A percentile compares a stretch with the other conserved stretches of the same genome.
Conservation (phyloP, 2,329 filamentous ascomycete genomes). For the Talaromyces rugulosus region DNA sequence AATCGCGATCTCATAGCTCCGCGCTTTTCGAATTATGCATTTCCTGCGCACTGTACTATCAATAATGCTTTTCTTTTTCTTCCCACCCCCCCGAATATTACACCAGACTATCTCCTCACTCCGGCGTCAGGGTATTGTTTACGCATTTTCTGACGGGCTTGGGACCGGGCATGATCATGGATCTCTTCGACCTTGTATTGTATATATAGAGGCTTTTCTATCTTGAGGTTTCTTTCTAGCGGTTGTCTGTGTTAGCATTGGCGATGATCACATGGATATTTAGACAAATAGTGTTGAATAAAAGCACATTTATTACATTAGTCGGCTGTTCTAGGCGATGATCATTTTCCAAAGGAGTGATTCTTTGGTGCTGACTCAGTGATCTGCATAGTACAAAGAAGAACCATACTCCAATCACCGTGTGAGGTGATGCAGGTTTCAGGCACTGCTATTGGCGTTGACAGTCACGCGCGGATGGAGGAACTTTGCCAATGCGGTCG, state of each 20-base stretch:
- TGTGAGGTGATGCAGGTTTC: background rate
- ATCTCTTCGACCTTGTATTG: constrained; percentile 31
- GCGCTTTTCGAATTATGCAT: background rate
- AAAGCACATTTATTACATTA: constrained; percentile 6
- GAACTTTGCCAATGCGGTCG: background rate
- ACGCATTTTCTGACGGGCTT: constrained; percentile 39
- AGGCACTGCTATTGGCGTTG: background rate
- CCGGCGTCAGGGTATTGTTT: constrained; percentile 39
- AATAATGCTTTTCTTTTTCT: constrained; percentile 11
- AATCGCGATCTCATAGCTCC: constrained; percentile 11
- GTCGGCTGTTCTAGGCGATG: no score
- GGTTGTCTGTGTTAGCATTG: constrained; percentile 13
- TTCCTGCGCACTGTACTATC: constrained; percentile 19
- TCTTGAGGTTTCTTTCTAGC: constrained; percentile 9
- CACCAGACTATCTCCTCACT: constrained; percentile 36
- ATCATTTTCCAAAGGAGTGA: background rate
- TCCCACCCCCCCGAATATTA: constrained; percentile 23
- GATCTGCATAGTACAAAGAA: background rate
- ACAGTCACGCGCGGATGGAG: background rate
- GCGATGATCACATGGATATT: constrained; percentile 10
- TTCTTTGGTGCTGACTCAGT: background rate
- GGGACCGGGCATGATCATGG: constrained; percentile 37
- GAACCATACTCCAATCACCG: background rate
- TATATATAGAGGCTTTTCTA: constrained; percentile 37
- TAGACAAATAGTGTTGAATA: constrained; percentile 14